Conservation (phyloP, 805 yeast genomes). For the Hanseniaspora hatyaiensis region DNA sequence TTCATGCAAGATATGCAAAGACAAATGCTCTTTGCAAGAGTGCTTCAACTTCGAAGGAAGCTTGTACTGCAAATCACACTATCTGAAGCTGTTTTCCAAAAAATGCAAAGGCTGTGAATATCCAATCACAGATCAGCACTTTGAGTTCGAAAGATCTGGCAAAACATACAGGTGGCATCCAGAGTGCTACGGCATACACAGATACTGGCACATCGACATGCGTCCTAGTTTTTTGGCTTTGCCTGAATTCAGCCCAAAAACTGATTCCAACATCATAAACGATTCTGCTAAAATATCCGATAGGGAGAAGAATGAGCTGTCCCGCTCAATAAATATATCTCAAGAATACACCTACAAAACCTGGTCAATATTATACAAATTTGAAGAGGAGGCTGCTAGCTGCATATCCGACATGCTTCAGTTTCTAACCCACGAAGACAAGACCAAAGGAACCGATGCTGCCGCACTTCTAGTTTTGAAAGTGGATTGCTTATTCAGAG, state of each 20-base stretch:
- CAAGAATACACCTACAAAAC: slow-evolving; percentile 50
- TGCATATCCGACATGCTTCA: slow-evolving; percentile 87
- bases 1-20: slow-evolving; percentile 75
- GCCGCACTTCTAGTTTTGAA: slow-evolving; percentile 63
- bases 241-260: slow-evolving; percentile 24
- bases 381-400: slow-evolving; percentile 81
- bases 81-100: slow-evolving; percentile 72
- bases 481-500: slow-evolving; percentile 64
- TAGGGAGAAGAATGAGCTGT: slow-evolving; percentile 31
- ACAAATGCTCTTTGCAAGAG: slow-evolving; percentile 80
- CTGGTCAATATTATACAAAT: slow-evolving; percentile 79
- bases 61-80: slow-evolving; percentile 85
- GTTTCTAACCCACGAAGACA: slow-evolving; percentile 63
- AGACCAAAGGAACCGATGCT: slow-evolving; percentile 51
- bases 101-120: slow-evolving; percentile 89
- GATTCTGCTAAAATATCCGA: slow-evolving; percentile 20
- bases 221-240: slow-evolving; percentile 49
- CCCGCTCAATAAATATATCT: slow-evolving; percentile 50
- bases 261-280: slow-evolving; percentile 19
- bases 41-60: slow-evolving; percentile 77
- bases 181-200: slow-evolving; percentile 94
- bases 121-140: slow-evolving; percentile 87
- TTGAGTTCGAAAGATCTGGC: slow-evolving; percentile 83
- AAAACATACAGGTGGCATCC: slow-evolving; percentile 97
- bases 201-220: slow-evolving; percentile 85